phyloP scores from a whole-genome alignment of 345 rosid species.

The Eutrema japonicum region DNA sequence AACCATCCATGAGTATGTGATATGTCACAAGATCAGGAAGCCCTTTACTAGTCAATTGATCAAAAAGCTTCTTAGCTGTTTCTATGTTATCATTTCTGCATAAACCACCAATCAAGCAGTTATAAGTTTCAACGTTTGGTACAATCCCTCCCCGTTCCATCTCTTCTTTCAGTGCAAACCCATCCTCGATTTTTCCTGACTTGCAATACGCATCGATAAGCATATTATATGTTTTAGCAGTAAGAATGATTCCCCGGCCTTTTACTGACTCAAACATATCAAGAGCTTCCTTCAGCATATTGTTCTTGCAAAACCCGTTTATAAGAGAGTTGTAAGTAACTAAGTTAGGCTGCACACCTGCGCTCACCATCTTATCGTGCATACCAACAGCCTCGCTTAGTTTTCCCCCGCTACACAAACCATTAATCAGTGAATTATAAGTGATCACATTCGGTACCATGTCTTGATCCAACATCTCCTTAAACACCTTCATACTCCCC shows the following conservation, averaged over 20 bases:
- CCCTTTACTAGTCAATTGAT: slow-evolving; percentile 52
- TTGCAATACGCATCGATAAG: slow-evolving; percentile 76
- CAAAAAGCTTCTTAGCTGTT: slow-evolving; percentile 49
- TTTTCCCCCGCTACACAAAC: slow-evolving; percentile 56
- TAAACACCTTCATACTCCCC: slow-evolving; percentile 60
- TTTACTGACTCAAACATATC: slow-evolving; percentile 51
- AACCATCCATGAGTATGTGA: slow-evolving; percentile 65
- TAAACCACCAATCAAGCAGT: slow-evolving; percentile 73
- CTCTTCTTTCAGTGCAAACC: slow-evolving; percentile 50
- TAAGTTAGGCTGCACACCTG: slow-evolving; percentile 56
- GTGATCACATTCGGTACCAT: slow-evolving; percentile 61
- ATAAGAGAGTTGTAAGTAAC: slow-evolving; percentile 72
- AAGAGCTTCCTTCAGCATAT: slow-evolving; percentile 61
- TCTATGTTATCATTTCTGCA: slow-evolving; percentile 54
- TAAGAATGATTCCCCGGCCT: slow-evolving; percentile 52
- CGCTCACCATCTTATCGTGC: slow-evolving; percentile 58
- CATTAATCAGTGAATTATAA: slow-evolving; percentile 62
- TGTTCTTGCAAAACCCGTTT: slow-evolving; percentile 71
- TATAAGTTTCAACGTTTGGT: slow-evolving; percentile 63
- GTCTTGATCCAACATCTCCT: slow-evolving; percentile 72
- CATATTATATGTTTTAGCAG: slow-evolving; percentile 61
- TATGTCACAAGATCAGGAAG: slow-evolving; percentile 65
- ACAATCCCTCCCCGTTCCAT: slow-evolving; percentile 59
- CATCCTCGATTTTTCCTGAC: slow-evolving; percentile 58
- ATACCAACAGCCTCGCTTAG: slow-evolving; percentile 58